A percentile compares a stretch with the other conserved stretches of the same genome.
Evolutionary conservation across 352 stramenopile species (phyloP).

Genomic region (Phytophthora pistaciae): DNA sequence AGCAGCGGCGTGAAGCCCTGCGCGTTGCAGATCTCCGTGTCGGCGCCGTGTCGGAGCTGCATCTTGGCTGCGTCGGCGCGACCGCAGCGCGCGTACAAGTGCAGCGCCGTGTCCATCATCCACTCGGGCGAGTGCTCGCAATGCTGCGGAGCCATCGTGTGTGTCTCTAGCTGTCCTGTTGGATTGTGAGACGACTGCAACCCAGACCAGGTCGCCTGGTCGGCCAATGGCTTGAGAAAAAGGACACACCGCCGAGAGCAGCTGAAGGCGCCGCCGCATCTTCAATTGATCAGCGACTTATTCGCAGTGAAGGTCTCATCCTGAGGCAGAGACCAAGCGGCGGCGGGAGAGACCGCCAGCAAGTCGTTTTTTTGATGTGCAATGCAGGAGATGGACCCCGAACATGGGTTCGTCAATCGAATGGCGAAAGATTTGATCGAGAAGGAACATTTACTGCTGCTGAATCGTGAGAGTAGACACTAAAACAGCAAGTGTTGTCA

Average conservation of each 20-base stretch:
- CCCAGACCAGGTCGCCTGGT: neutral
- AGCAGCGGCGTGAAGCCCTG: conserved; percentile 47
- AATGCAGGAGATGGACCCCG: conserved; percentile 11
- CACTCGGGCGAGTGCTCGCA: conserved; percentile 12
- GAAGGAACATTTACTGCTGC: neutral
- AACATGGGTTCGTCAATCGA: conserved; percentile 16
- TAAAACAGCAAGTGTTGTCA: neutral
- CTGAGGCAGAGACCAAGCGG: conserved; percentile 23
- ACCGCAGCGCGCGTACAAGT: conserved; percentile 46
- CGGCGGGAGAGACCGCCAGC: conserved; percentile 10
- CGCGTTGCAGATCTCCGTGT: conserved; percentile 37
- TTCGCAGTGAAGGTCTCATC: conserved; percentile 18
- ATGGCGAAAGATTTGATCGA: conserved; percentile 9
- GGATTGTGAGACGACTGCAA: conserved; percentile 13
- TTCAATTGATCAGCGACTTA: conserved; percentile 18
- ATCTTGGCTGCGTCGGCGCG: conserved; percentile 29
- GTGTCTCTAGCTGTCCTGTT: neutral
- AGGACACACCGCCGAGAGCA: conserved; percentile 17
- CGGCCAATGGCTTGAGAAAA: conserved; percentile 29
- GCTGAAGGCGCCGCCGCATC: conserved; percentile 10
- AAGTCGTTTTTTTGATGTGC: conserved; percentile 17
- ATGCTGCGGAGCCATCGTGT: conserved; percentile 4
- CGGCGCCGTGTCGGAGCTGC: conserved; percentile 41
- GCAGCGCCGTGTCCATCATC: conserved; percentile 47
- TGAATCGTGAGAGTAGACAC: neutral